Evolutionary conservation across 495 filamentous ascomycete species (phyloP).

Genomic region (Ramalina intermedia): DNA sequence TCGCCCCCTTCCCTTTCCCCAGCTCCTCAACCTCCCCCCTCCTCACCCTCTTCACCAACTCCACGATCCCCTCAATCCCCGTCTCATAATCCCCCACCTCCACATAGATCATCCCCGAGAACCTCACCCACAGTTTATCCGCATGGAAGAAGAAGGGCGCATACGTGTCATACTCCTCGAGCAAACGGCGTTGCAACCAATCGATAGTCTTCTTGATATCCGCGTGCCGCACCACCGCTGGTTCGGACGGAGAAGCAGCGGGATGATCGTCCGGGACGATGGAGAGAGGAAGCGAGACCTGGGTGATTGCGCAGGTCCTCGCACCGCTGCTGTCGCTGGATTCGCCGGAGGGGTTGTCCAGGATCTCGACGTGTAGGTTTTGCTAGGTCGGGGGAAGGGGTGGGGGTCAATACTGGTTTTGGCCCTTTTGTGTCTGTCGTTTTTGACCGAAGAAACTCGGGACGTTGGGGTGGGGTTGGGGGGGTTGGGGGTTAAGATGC

Average conservation of each 20-base stretch:
- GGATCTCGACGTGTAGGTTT: too few species aligned
- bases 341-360: constrained; percentile 6
- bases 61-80: constrained; percentile 43
- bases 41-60: constrained; percentile 44
- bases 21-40: constrained; percentile 31
- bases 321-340: constrained; percentile 23
- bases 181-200: constrained; percentile 43
- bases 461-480: too few species aligned
- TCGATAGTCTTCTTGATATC: constrained; percentile 1
- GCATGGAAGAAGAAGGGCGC: constrained; percentile 46
- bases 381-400: too few species aligned
- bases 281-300: constrained; percentile 57
- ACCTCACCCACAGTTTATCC: constrained; percentile 48
- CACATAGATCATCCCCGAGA: constrained; percentile 69
- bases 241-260: not conserved
- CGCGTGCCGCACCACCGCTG: constrained; percentile 16
- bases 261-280: constrained; percentile 17
- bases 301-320: constrained; percentile 42
- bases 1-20: not conserved
- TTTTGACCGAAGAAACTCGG: too few species aligned
- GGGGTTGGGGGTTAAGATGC: too few species aligned
- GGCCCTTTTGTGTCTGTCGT: too few species aligned
- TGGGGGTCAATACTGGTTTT: too few species aligned
- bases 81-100: constrained; percentile 66
- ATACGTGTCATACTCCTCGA: constrained; percentile 50